Evolutionary conservation across 306 rosid genomes (phyloP), one percentile per base, ranked within the genome.

Genomic region (Glycine latifolia): DNA sequence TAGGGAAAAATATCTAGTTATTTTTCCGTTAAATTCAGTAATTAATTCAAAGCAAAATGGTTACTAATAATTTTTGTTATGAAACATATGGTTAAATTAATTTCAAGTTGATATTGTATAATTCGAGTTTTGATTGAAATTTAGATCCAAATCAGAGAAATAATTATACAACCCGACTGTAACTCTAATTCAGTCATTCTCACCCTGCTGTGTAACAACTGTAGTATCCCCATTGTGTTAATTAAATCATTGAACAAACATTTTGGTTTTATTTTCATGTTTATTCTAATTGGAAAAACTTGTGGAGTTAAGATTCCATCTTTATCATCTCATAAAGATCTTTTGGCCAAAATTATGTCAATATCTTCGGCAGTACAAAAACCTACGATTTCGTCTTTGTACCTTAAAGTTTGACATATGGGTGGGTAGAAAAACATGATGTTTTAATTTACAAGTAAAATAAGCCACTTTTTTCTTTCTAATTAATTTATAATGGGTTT

Each of bases 321-420:
- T 50, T 61, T 26, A 3, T 60, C 37, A 5, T 62, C 13, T n/a
- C 53, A 7, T 7, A 3, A 39, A 71, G 47, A 79, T 79, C 73
- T 67, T 79, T 75, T 59, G 6, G 74, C 78, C 48, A 75, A 84
- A 67, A 2, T 56, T 67, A 74, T 69, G 65, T 75, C 75, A 69
- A 67, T 41, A 39, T 79, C 73, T 74, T 67, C 46, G 11, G 5
- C 54, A 16, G 46, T 70, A 16, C 10, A 26, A 43, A 83, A 49
- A 14, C 5, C 44, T n/a, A 39, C 3, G 56, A 41, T 46, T 78
- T 53, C 9, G 53, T 15, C 44, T 67, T 53, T 66, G 43, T 67
- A 12, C 44, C 15, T 15, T 54, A 41, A 67, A 7, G 44, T 35
- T 47, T 11, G 44, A 49, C 37, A 15, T 7, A 47, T 61, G 61